Percentiles rank a stretch among this genome's conserved stretches.
These are phyloP conservation scores for Infundibulicybe gibba DNA, from an alignment of 768 basidiomycete species.

Conservation along the genomic window DNA sequence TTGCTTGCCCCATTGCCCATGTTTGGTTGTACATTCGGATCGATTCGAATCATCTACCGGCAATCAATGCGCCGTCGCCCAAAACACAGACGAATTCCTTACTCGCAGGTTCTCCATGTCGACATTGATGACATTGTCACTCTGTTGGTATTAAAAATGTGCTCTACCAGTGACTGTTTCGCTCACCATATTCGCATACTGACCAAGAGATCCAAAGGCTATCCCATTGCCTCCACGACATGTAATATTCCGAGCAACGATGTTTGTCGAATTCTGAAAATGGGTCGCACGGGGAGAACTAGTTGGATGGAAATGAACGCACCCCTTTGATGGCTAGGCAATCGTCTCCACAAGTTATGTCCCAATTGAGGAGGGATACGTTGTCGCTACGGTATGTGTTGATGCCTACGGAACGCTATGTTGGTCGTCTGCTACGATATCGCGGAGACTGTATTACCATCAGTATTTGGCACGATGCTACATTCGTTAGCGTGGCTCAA, in stretches of 20 bases:
- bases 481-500: background rate
- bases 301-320: slow-evolving; percentile 11
- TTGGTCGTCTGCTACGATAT: background rate
- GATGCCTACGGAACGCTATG: slow-evolving; percentile 31
- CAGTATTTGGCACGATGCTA: slow-evolving; percentile 58
- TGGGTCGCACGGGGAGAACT: background rate
- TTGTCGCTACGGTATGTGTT: slow-evolving; percentile 51
- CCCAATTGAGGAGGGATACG: slow-evolving; percentile 50
- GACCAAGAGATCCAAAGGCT: slow-evolving; percentile 57
- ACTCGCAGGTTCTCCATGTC: slow-evolving; percentile 45
- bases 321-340: slow-evolving; percentile 65
- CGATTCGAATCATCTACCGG: slow-evolving; percentile 41
- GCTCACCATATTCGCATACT: slow-evolving; percentile 48
- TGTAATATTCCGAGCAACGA: slow-evolving; percentile 42
- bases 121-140: slow-evolving; percentile 52
- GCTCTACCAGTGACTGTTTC: background rate
- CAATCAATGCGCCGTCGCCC: background rate
- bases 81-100: background rate
- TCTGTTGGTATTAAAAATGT: slow-evolving; percentile 23
- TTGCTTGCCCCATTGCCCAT: slow-evolving; percentile 46
- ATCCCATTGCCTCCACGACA: slow-evolving; percentile 61
- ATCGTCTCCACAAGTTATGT: slow-evolving; percentile 62
- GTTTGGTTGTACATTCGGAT: slow-evolving; percentile 48
- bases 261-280: slow-evolving; percentile 49
- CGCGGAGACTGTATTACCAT: slow-evolving; percentile 30